phyloP scores from a whole-genome alignment of 106 monocot species.

The Amphibolis antarctica region DNA sequence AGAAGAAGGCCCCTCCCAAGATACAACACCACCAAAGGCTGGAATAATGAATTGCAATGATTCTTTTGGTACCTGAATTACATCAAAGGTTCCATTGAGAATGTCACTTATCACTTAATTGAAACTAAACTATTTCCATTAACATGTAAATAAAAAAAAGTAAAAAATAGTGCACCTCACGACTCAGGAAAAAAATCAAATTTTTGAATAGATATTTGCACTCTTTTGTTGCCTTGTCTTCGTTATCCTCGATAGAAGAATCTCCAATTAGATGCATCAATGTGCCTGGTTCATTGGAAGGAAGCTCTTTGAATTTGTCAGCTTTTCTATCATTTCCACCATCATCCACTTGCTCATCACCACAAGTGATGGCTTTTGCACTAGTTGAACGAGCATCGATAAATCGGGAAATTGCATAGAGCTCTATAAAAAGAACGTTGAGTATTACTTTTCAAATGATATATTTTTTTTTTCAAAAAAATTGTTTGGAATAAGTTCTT shows the following conservation, averaged over 20 bases:
- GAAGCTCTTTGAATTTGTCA: conserved; percentile 45
- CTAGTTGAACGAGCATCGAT: conserved; percentile 40
- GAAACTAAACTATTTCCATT: background rate
- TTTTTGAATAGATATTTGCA: conserved; percentile 80
- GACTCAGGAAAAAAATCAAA: conserved; percentile 69
- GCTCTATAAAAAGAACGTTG: conserved; percentile 32
- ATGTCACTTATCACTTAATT: background rate
- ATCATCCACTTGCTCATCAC: conserved; percentile 18
- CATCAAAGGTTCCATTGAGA: background rate
- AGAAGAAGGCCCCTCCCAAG: conserved; percentile 93
- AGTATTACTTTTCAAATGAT: background rate
- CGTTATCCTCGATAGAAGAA: conserved; percentile 38
- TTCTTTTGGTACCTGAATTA: conserved; percentile 75
- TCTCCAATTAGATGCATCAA: conserved; percentile 86
- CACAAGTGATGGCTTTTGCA: conserved; percentile 18
- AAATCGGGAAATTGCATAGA: conserved; percentile 71
- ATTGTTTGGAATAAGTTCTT: background rate
- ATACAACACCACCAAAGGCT: conserved; percentile 90
- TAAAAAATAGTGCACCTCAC: conserved; percentile 47
- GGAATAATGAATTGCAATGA: conserved; percentile 81
- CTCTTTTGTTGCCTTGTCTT: conserved; percentile 66
- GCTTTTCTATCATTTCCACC: conserved; percentile 8
- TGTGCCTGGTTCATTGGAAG: conserved; percentile 69
- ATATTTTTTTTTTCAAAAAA: background rate
- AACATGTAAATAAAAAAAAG: conserved; percentile 1